These are phyloP conservation scores for Backusella liffmaniae DNA, from an alignment of 192 early-diverging fungal genomes.

Conservation along the genomic window DNA sequence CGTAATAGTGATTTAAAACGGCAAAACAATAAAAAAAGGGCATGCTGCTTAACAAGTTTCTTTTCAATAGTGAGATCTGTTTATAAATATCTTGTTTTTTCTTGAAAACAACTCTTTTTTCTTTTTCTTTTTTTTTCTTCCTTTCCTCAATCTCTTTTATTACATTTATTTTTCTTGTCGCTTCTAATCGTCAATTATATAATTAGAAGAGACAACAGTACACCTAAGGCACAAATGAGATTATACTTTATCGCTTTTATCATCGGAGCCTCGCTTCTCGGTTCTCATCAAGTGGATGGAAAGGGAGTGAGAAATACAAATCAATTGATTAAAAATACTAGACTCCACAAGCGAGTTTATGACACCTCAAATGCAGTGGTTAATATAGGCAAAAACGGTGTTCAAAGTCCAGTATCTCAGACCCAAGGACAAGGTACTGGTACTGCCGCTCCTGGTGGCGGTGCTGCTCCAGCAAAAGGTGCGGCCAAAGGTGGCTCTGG, in stretches of 20 bases:
- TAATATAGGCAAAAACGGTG: not conserved
- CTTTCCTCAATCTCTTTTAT: not conserved
- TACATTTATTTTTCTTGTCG: not conserved
- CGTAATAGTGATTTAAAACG: not conserved
- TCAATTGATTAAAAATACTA: not conserved
- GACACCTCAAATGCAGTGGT: not conserved
- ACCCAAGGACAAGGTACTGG: not conserved
- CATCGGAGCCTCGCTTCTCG: not conserved
- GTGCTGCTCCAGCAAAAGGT: not conserved
- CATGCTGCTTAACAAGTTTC: not conserved
- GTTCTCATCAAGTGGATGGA: not conserved
- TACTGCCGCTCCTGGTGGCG: not conserved
- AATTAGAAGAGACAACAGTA: not conserved
- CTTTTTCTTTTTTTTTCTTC: not conserved
- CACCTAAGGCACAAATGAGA: not conserved
- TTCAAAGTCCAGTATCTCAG: not conserved
- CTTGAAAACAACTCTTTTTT: not conserved
- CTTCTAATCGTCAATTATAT: not conserved
- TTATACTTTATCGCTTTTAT: not conserved
- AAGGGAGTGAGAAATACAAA: not conserved
- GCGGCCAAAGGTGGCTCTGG: not conserved
- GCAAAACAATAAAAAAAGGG: not conserved
- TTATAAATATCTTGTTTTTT: not conserved
- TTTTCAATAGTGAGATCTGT: not conserved
- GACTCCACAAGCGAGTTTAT: not conserved